These are phyloP conservation scores for Cicer pinnatifidum DNA, from an alignment of 306 rosid species.

Conservation along the genomic window DNA sequence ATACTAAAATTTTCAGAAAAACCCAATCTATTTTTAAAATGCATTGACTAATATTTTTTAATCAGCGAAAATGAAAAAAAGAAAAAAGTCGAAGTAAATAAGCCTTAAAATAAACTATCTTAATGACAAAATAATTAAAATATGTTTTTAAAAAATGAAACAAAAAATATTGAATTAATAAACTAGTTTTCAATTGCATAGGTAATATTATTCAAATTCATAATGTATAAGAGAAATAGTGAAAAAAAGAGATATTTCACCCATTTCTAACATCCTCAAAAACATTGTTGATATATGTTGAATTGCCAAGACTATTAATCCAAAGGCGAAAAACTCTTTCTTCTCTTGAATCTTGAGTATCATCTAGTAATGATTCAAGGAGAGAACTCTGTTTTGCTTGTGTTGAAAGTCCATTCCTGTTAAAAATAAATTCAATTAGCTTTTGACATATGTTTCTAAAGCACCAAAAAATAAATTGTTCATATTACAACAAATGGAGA, in stretches of 20 bases:
- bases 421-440: slow-evolving; percentile 29
- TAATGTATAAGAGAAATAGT: not conserved
- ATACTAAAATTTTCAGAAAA: too few species aligned
- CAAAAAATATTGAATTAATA: not conserved
- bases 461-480: not conserved
- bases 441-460: not conserved
- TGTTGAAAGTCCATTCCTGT: slow-evolving; percentile 89
- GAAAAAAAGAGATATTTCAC: not conserved
- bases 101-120: not conserved
- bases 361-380: slow-evolving; percentile 76
- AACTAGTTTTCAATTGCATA: not conserved
- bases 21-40: too few species aligned
- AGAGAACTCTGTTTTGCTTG: slow-evolving; percentile 77
- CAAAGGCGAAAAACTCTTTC: slow-evolving; percentile 69
- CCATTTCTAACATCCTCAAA: slow-evolving; percentile 28
- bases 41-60: too few species aligned
- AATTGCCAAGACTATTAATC: slow-evolving; percentile 53
- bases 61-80: too few species aligned
- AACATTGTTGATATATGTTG: slow-evolving; percentile 48
- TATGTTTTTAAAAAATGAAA: not conserved
- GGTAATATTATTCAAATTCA: not conserved
- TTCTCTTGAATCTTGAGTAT: slow-evolving; percentile 83
- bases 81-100: too few species aligned
- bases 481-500: not conserved
- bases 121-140: not conserved